These are phyloP conservation scores for Zea mays DNA, from an alignment of 176 grass and related monocot species.

Conservation along the genomic window DNA sequence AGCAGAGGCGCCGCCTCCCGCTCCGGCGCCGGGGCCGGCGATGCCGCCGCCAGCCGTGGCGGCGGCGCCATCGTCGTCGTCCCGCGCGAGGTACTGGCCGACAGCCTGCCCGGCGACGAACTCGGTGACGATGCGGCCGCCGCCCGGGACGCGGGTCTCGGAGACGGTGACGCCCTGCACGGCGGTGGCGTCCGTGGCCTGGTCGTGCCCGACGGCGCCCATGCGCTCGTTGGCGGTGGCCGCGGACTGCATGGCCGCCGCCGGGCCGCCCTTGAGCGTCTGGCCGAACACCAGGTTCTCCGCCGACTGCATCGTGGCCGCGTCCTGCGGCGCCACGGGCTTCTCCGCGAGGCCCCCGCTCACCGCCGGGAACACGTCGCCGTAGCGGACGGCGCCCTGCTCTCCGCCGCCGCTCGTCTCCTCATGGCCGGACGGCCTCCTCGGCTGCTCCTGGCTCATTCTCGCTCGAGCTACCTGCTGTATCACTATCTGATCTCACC, in stretches of 20 bases:
- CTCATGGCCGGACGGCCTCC: constrained; percentile 31
- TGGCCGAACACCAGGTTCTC: constrained; percentile 55
- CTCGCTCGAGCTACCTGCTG: background rate
- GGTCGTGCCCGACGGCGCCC: constrained; percentile 54
- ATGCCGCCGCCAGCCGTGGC: background rate
- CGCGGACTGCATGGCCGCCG: constrained; percentile 67
- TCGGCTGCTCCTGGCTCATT: constrained; percentile 75
- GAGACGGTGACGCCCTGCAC: constrained; percentile 56
- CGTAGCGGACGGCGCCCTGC: constrained; percentile 41
- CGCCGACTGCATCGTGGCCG: constrained; percentile 69
- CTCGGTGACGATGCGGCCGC: constrained; percentile 58
- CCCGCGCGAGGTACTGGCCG: constrained; percentile 33
- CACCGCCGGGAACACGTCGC: constrained; percentile 66
- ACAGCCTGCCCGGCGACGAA: constrained; percentile 63
- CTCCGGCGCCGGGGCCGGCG: background rate
- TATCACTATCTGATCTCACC: background rate
- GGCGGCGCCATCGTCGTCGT: background rate
- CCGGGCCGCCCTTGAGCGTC: constrained; percentile 50
- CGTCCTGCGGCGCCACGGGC: constrained; percentile 60
- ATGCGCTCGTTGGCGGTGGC: constrained; percentile 51
- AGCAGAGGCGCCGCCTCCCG: background rate
- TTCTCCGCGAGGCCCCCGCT: constrained; percentile 42
- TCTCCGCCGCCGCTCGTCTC: background rate
- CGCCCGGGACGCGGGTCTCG: constrained; percentile 48
- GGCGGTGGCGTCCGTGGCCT: constrained; percentile 44